Base-by-base conservation (phyloP, 352 stramenopile genomes). In the Pythium biforme region DNA sequence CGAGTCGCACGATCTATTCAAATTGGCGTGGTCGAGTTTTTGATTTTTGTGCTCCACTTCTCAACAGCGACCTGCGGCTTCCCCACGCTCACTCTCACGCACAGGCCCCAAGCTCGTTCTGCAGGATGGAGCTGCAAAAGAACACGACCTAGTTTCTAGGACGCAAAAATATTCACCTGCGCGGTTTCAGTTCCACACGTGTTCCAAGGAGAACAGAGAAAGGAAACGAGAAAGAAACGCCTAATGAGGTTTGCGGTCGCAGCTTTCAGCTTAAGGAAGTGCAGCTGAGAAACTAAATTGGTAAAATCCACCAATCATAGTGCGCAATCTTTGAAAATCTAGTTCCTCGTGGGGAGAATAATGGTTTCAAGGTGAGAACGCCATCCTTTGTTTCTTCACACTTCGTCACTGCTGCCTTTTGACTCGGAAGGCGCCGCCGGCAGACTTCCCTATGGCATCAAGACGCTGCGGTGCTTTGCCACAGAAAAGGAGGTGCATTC, bases 101-200 rank as follows among this genome's bases (percentile, higher is more conserved):
- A n/a, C n/a, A n/a, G n/a, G n/a, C n/a, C 6, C 19, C n/a, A 37
- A 31, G 37, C n/a, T 52, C 43, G 26, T 62, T 52, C 43, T 60
- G n/a, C 25, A 62, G 43, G 43, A 54, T n/a, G 22, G 54, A 22
- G 27, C 4, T 8, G 3, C 43, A 45, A 56, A 58, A 33, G 51
- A 58, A 33, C 20, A 34, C 31, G 22, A 48, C 22, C 26, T 3
- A 9, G 46, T 51, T 50, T 40, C 53, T 48, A 59, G 53, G 40
- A 51, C 55, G 43, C 55, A 62, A 62, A 62, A 62, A 31, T 62
- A 26, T 62, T 34, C 22, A 62, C 41, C 55, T 27, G 25, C 41
- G 10, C 22, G 20, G 37, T 59, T 59, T 59, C 49, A 34, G 27
- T 39, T 41, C 27, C 49, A 41, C 49, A 47, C 19, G n/a, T 11